Evolutionary conservation across 352 stramenopile genomes (phyloP), one percentile per base, ranked within the genome.

Genomic region (Globisporangium perplexum): DNA sequence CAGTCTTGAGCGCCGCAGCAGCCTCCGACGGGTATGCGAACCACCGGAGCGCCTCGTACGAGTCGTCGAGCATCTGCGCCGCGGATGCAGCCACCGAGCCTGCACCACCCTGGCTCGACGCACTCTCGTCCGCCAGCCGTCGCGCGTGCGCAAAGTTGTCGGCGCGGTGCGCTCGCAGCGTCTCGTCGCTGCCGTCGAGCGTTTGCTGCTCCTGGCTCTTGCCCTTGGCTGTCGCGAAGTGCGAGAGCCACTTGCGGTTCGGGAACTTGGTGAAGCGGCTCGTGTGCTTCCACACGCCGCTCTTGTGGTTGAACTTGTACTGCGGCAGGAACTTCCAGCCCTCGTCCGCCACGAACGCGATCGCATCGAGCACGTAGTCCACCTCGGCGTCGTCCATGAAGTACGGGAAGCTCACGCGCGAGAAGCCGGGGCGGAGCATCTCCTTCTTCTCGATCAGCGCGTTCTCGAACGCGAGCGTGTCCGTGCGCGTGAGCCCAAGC

Each of bases 231-330:
- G 60, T 77, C 31, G 57, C 69, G 45, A 82, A 82, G 45, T 78
- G 65, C 30, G 69, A 90, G 53, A 65, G 85, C 72, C 51, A 79
- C 55, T 82, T 81, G 31, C 71, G 71, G 31, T 72, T 61, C 20
- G 71, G 66, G 48, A 81, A 81, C 55, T 75, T 78, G 33, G 65
- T 77, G 49, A 83, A 77, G 7, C 69, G 67, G 49, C 59, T 82
- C 47, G 58, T 68, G 65, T 98, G 89, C 43, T 88, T 89, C 89
- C 89, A 98, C 50, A 97, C 93, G 14, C 95, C 96, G 10, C 92
- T 98, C 17, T 90, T 76, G 68, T 97, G 83, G 73, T 98, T 96
- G 65, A 96, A 98, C 31, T 66, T 54, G 68, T 99, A 99, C 54
- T 96, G 76, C 22, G 90, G 90, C 38, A 99, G 71, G 28, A 99